Evolutionary conservation across 306 rosid genomes (phyloP).

Genomic region (Carpinus viminea): DNA sequence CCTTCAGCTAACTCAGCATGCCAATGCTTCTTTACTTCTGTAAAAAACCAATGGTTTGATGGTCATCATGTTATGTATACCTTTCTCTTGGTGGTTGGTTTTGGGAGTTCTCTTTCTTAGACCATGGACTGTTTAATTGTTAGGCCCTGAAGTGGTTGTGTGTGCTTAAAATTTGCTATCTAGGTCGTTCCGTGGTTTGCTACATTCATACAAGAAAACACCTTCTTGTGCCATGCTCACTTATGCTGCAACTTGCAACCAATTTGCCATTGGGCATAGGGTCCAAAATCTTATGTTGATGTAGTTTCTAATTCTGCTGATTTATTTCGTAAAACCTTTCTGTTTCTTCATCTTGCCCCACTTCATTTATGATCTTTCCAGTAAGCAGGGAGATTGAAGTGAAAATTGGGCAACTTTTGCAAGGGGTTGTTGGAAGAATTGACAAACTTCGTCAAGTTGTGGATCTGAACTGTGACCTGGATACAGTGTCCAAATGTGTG

Average conservation of each 20-base stretch:
- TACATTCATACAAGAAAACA: background rate
- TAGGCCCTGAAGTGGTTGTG: background rate
- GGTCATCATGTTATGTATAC: background rate
- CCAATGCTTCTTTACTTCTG: background rate
- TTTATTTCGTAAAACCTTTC: background rate
- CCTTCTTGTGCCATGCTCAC: background rate
- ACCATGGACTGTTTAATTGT: background rate
- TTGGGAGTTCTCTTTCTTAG: background rate
- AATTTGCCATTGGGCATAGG: background rate
- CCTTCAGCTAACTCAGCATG: background rate
- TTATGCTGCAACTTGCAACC: background rate
- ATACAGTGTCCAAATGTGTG: constrained; percentile 70
- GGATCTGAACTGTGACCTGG: constrained; percentile 65
- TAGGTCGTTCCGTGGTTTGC: background rate
- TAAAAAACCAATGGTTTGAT: background rate
- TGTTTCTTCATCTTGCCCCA: background rate
- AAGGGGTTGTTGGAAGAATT: constrained; percentile 70
- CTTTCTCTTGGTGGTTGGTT: background rate
- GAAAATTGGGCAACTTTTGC: constrained; percentile 69
- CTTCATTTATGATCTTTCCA: constrained; percentile 33
- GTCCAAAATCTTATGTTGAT: background rate
- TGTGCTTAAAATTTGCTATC: background rate
- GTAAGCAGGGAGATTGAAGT: constrained; percentile 41
- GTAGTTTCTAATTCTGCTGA: background rate
- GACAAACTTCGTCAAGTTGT: constrained; percentile 83